Evolutionary conservation across 768 basidiomycete genomes (phyloP), one percentile per base, ranked within the genome.

Genomic region (Roridomyces roridus): DNA sequence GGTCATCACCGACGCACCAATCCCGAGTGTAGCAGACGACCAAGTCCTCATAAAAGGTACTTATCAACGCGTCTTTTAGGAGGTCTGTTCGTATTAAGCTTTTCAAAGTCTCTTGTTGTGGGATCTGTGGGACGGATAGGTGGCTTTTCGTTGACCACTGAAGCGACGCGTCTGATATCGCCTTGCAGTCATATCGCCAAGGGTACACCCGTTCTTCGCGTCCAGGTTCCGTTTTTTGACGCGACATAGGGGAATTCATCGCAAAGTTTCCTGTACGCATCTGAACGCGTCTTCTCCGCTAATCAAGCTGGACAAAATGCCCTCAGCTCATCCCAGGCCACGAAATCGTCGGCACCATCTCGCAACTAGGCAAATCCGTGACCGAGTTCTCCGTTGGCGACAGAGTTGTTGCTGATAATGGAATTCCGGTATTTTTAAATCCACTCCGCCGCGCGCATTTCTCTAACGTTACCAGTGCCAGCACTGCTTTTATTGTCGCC

Each of bases 401-500:
- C 65, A 68, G 78, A 53, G 68, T 72, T 47, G 79, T 77, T 24
- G 77, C 77, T 21, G 79, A 81, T 66, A 73, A 74, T 39, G 73
- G 74, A 41, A 69, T 68, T 25, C 70, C 72, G 20, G 72, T 72
- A 37, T n/a, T 26, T 46, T 1, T 3, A 20, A 14, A n/a, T 18
- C 17, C n/a, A 21, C 37, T 24, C 21, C n/a, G 54, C 35, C 18
- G 35, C 34, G 5, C 82, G 15, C 23, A 10, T 5, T 5, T 5
- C 29, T 40, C 23, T 46, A 47, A 14, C 15, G 3, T 48, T 15
- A 5, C 18, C 47, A 59, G 82, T 89, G 88, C 67, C 82, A 78
- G 0, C 74, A 75, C 57, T 91, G 90, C 68, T 89, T 89, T 72
- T 91, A 82, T 70, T 91, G 90, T 67, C 81, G 88, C 34, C 81